A percentile compares a stretch with the other conserved stretches of the same genome.
These are phyloP conservation scores for Calonectria fujianensis DNA, from an alignment of 2,329 filamentous ascomycete genomes.

Conservation along the genomic window DNA sequence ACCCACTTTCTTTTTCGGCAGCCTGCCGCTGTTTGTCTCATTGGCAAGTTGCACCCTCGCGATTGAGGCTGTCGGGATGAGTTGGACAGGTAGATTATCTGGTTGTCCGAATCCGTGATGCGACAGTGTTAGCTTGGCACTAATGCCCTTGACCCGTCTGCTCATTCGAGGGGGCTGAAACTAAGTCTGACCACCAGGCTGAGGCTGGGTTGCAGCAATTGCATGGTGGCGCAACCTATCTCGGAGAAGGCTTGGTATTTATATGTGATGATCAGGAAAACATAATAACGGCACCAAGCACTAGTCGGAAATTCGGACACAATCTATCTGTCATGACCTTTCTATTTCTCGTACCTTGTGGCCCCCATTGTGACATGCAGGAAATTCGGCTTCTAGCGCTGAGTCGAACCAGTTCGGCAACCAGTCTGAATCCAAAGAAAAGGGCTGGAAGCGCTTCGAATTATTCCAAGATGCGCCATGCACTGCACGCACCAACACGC, in stretches of 20 bases:
- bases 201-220: not conserved
- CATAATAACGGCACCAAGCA: not conserved
- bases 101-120: not conserved
- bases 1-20: not conserved
- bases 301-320: not conserved
- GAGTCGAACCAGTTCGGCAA: not conserved
- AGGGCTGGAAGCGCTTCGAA: not conserved
- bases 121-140: slow-evolving; percentile 1
- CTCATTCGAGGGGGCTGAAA: not conserved
- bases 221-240: not conserved
- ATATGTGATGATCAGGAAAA: not conserved
- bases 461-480: not conserved
- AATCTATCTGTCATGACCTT: not conserved
- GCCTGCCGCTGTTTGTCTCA: not conserved
- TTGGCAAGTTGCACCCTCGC: not conserved
- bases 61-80: not conserved
- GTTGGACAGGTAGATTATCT: not conserved
- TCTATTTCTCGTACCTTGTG: not conserved
- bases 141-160: not conserved
- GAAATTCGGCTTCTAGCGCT: not conserved
- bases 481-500: not conserved
- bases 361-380: not conserved
- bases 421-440: not conserved
- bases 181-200: slow-evolving; percentile 1
- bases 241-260: not conserved